phyloP scores from a whole-genome alignment of 768 basidiomycete genomes.

The Cubamyces lactineus region DNA sequence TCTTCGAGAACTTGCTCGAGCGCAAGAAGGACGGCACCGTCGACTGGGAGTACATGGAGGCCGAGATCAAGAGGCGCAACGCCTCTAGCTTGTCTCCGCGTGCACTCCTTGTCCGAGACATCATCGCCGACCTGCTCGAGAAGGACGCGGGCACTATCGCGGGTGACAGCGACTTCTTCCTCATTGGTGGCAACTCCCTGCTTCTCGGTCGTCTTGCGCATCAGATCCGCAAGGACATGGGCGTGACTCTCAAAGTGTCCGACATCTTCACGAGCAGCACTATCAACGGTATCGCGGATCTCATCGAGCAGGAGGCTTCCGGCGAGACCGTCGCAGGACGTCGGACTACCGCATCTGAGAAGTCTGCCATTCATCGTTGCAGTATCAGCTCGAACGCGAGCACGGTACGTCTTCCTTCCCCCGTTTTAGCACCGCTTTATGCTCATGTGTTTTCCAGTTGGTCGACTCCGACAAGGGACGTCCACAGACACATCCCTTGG shows the following conservation, averaged over 20 bases:
- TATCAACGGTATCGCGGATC: constrained; percentile 43
- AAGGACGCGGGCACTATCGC: constrained; percentile 76
- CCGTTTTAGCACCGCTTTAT: too few species aligned
- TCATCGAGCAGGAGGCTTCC: constrained; percentile 34
- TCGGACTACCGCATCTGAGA: constrained; percentile 4
- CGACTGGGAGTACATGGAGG: constrained; percentile 21
- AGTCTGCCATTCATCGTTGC: constrained; percentile 14
- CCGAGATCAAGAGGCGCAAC: constrained; percentile 17
- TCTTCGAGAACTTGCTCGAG: constrained; percentile 29
- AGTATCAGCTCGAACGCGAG: constrained; percentile 10
- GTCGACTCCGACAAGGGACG: constrained; percentile 11
- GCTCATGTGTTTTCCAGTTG: constrained; percentile 27
- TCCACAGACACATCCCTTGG: constrained; percentile 39
- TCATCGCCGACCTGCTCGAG: constrained; percentile 17
- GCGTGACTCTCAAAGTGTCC: constrained; percentile 41
- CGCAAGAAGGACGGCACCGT: constrained; percentile 16
- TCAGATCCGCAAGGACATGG: constrained; percentile 43
- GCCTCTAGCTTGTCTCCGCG: constrained; percentile 10
- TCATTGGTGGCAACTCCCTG: constrained; percentile 79
- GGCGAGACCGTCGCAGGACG: constrained; percentile 10
- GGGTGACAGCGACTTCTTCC: constrained; percentile 96
- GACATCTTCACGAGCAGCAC: constrained; percentile 47
- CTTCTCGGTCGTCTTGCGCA: constrained; percentile 51
- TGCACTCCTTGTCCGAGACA: constrained; percentile 14
- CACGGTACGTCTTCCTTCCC: too few species aligned